Percentiles rank a stretch among this genome's conserved stretches.
phyloP scores from a whole-genome alignment of 2,329 filamentous ascomycete genomes.

The Colletotrichum karsti region DNA sequence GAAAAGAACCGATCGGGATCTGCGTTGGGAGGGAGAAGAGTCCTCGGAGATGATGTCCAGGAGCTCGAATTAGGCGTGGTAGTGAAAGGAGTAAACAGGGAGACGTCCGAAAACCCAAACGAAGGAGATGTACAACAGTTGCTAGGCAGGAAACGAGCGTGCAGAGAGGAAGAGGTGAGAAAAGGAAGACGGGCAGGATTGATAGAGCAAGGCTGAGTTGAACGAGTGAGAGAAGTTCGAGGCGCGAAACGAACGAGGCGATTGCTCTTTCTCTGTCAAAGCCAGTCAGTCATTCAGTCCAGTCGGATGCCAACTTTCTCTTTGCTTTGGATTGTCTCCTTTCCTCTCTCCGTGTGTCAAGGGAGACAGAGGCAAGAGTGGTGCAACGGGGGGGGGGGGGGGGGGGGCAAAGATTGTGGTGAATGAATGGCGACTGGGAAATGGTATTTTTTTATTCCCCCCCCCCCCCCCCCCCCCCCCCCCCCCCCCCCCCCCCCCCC shows the following conservation, averaged over 20 bases:
- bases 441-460: slow-evolving; percentile 32
- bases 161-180: slow-evolving; percentile 14
- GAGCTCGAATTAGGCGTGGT: slow-evolving; percentile 18
- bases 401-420: neutral
- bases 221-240: slow-evolving; percentile 9
- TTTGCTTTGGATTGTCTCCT: neutral
- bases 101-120: slow-evolving; percentile 14
- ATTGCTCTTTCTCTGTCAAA: neutral
- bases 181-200: neutral
- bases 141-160: slow-evolving; percentile 24
- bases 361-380: slow-evolving; percentile 2
- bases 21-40: neutral
- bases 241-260: slow-evolving; percentile 16
- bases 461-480: no score
- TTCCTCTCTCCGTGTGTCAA: slow-evolving; percentile 7
- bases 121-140: slow-evolving; percentile 14
- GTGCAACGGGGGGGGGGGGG: neutral
- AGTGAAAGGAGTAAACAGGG: neutral
- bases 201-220: slow-evolving; percentile 2
- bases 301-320: neutral
- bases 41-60: neutral
- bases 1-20: neutral
- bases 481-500: no score
- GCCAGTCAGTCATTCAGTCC: neutral
- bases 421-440: slow-evolving; percentile 20